Evolutionary conservation across 1,284 basidiomycete genomes (phyloP).

Genomic region (Gymnopus androsaceus): DNA sequence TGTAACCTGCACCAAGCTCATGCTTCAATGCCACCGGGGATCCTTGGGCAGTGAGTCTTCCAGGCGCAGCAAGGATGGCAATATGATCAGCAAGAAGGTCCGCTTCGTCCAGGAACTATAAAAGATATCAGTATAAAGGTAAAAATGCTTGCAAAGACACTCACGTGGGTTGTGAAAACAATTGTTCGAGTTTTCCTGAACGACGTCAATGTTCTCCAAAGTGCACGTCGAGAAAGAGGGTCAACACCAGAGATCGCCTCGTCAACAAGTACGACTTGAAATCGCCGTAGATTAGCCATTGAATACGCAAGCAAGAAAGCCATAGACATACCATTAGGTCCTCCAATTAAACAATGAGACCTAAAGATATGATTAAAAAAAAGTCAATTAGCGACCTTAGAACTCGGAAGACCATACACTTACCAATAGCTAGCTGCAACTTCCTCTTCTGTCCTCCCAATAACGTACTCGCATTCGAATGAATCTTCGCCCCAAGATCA

Average conservation of each 20-base stretch:
- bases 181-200: conserved; percentile 67
- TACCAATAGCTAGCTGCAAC: conserved; percentile 67
- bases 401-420: neutral
- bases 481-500: conserved; percentile 68
- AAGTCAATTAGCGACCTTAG: neutral
- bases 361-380: conserved; percentile 32
- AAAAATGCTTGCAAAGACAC: conserved; percentile 23
- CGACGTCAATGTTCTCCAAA: conserved; percentile 74
- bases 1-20: conserved; percentile 73
- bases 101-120: conserved; percentile 76
- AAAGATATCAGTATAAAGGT: conserved; percentile 14
- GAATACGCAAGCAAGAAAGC: neutral
- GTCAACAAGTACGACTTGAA: conserved; percentile 70
- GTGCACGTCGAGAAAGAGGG: conserved; percentile 72
- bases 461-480: conserved; percentile 64
- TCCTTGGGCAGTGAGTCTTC: conserved; percentile 72
- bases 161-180: conserved; percentile 70
- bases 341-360: conserved; percentile 72
- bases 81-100: conserved; percentile 78
- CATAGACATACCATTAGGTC: conserved; percentile 55
- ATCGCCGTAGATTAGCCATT: conserved; percentile 15
- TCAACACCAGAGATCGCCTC: conserved; percentile 79
- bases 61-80: conserved; percentile 74
- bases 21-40: conserved; percentile 75
- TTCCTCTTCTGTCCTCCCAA: conserved; percentile 84